Percentiles rank a stretch among this genome's conserved stretches.
Evolutionary conservation across 1,139 yeast species (phyloP).

Genomic region (Kodamaea ohmeri): DNA sequence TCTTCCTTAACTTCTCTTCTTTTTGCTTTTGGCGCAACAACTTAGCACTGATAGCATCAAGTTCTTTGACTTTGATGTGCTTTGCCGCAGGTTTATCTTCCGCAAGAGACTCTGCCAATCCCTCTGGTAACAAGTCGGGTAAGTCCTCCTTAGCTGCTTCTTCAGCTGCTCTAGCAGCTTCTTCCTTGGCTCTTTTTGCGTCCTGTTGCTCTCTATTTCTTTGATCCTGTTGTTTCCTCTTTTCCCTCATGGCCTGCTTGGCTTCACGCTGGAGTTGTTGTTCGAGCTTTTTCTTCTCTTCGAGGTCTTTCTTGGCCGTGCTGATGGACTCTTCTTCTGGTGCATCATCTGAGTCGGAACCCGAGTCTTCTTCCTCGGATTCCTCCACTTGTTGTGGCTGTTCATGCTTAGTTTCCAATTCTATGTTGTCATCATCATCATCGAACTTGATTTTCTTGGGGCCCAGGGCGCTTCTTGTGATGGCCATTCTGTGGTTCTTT

Average conservation of each 20-base stretch:
- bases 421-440: conserved; percentile 17
- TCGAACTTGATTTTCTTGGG: conserved; percentile 23
- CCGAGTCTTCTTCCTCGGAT: conserved; percentile 20
- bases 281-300: conserved; percentile 35
- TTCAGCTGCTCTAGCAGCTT: conserved; percentile 6
- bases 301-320: conserved; percentile 28
- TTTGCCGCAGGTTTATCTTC: conserved; percentile 20
- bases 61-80: conserved; percentile 41
- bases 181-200: conserved; percentile 26
- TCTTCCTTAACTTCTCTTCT: conserved; percentile 41
- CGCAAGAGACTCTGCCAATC: conserved; percentile 34
- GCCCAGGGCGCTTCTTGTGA: conserved; percentile 18
- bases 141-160: conserved; percentile 25
- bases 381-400: conserved; percentile 14
- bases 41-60: conserved; percentile 30
- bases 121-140: conserved; percentile 53
- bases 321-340: conserved; percentile 47
- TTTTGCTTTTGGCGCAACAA: conserved; percentile 25
- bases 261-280: conserved; percentile 32
- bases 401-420: conserved; percentile 4
- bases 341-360: conserved; percentile 39
- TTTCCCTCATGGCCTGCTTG: conserved; percentile 41
- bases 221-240: conserved; percentile 49
- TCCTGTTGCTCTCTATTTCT: conserved; percentile 50
- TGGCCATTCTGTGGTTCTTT: conserved; percentile 15